Evolutionary conservation across 2,329 filamentous ascomycete species (phyloP), one percentile per base, ranked within the genome.

Genomic region (Stylonectria norvegica): DNA sequence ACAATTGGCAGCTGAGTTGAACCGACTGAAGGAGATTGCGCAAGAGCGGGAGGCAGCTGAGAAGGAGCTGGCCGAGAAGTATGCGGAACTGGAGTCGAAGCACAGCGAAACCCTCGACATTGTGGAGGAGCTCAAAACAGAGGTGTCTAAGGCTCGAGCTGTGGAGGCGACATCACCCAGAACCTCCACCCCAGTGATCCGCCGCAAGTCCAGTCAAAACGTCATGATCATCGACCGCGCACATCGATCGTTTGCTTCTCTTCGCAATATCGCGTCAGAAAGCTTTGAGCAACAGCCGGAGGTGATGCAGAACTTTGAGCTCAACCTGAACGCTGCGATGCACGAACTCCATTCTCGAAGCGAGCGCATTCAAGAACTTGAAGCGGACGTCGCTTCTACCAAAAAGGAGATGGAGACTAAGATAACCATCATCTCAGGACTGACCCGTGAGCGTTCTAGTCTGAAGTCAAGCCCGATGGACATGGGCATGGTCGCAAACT

Each of bases 401-500:
- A 93, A 88, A 71, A 95, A 89, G 70, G 93, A 98, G 64, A 95
- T 97, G 85, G 93, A 98, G 60, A 83, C 79, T 48, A 98, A 98
- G 77, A 89, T 91, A 73, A 87, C 88, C 20, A 90, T 98, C 59
- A 97, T 98, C 54, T 88, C 89, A 20, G 93, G 93, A 5, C 73
- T 98, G 48, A 95, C 93, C 4, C 84, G 93, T 38, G 94, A 98
- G 65, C 78, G 94, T 43, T 91, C 89, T 3, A 96, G 89, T 67
- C 76, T 96, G 68, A 89, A 91, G 61, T 78, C 62, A 3, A 85
- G 86, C 17, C 86, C 89, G 6, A 83, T 95, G 59, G 93, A 98
- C 59, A 94, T 96, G 61, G 90, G 88, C 0, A 83, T 96, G 49
- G 84, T 97, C 20, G 85, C 88, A 4, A 85, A 83, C 12, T 79